These are phyloP conservation scores for Fulvia fulva DNA, from an alignment of 2,329 filamentous ascomycete genomes.

Conservation along the genomic window DNA sequence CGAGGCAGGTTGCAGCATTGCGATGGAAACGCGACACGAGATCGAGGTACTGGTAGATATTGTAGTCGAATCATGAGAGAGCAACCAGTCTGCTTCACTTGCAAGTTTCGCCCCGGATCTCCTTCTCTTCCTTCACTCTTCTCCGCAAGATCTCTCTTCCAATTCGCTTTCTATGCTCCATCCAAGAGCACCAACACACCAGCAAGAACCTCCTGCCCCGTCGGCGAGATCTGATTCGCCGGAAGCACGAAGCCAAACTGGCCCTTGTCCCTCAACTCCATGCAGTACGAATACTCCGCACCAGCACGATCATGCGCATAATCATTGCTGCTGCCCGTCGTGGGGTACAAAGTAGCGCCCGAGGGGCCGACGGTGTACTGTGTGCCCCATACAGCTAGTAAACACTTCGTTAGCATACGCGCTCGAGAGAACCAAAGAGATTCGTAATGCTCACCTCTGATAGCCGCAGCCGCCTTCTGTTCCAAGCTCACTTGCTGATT, in stretches of 20 bases:
- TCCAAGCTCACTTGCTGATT: conserved; percentile 49
- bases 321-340: conserved; percentile 7
- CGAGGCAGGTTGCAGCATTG: too few species aligned
- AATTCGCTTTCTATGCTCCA: too few species aligned
- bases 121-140: too few species aligned
- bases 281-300: conserved; percentile 9
- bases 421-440: neutral
- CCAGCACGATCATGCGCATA: conserved; percentile 11
- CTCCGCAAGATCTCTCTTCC: too few species aligned
- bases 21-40: too few species aligned
- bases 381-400: conserved; percentile 41
- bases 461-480: conserved; percentile 48
- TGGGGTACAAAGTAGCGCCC: neutral
- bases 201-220: neutral
- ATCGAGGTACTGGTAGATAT: too few species aligned
- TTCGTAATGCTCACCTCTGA: conserved; percentile 50
- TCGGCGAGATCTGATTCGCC: neutral
- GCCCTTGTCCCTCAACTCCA: conserved; percentile 6
- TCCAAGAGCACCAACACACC: neutral
- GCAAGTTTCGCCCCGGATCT: too few species aligned
- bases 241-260: conserved; percentile 1
- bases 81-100: too few species aligned
- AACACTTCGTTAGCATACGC: neutral
- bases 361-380: conserved; percentile 47
- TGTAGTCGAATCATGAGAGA: too few species aligned